phyloP scores from a whole-genome alignment of 371 early-diverging fungal genomes.

The Entomophthora muscae region DNA sequence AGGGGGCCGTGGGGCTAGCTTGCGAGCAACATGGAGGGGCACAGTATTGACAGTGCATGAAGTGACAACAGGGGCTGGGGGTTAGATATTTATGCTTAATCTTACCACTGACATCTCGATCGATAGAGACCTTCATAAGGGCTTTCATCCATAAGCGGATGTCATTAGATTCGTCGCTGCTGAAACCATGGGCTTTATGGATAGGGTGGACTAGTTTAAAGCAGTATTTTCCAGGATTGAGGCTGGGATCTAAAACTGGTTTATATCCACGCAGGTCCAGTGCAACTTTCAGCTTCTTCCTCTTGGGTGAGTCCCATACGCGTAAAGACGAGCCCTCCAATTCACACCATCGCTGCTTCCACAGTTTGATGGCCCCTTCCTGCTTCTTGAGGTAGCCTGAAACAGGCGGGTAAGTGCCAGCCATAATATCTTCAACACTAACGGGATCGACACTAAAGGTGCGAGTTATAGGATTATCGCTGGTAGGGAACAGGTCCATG shows the following conservation, averaged over 20 bases:
- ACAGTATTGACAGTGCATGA: constrained; percentile 41
- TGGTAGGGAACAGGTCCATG: constrained; percentile 9
- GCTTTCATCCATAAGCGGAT: constrained; percentile 35
- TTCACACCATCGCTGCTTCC: constrained; percentile 52
- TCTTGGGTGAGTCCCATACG: constrained; percentile 42
- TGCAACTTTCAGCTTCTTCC: constrained; percentile 28
- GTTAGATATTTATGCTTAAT: neutral
- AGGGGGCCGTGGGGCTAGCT: constrained; percentile 45
- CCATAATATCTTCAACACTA: neutral
- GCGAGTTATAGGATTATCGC: neutral
- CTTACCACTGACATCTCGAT: constrained; percentile 27
- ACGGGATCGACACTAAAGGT: constrained; percentile 1
- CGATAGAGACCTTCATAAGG: constrained; percentile 45
- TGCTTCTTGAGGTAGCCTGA: constrained; percentile 35
- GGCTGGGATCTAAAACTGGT: constrained; percentile 31
- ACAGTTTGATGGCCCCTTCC: constrained; percentile 37
- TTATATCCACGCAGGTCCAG: constrained; percentile 30
- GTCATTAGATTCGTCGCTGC: constrained; percentile 25
- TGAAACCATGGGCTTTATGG: constrained; percentile 35
- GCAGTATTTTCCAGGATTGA: constrained; percentile 36
- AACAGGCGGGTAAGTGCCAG: neutral
- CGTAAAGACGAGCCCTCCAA: constrained; percentile 38
- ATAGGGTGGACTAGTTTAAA: constrained; percentile 41
- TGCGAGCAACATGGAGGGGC: constrained; percentile 35
- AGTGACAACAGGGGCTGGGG: constrained; percentile 39